Conservation (phyloP, 192 early-diverging fungal species). For the Mortierella antarctica region DNA sequence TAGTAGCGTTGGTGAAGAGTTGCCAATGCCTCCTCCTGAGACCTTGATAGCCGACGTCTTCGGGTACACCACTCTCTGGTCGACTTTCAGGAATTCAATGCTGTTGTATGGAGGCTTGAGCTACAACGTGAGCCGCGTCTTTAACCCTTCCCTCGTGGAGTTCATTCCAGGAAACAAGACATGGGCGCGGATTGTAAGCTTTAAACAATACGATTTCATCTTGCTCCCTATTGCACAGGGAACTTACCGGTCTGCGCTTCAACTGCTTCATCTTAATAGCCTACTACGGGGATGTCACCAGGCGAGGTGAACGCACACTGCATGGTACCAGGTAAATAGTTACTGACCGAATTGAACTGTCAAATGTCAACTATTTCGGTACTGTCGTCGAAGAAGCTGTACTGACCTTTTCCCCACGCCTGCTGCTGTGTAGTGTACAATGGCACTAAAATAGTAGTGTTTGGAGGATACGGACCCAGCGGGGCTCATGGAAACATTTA, state of each 20-base stretch:
- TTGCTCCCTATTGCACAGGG: too few species aligned
- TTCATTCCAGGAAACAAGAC: neutral
- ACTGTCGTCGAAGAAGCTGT: too few species aligned
- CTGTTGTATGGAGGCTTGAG: neutral
- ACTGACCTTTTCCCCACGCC: neutral
- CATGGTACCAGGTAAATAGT: neutral
- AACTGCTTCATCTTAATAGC: neutral
- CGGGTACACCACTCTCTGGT: neutral
- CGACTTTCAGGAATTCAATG: neutral
- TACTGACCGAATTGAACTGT: neutral
- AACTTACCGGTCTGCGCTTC: too few species aligned
- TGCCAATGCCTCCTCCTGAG: neutral
- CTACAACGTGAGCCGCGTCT: neutral
- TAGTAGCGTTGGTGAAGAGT: neutral
- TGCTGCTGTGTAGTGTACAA: neutral
- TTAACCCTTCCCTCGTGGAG: neutral
- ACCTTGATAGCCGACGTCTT: neutral
- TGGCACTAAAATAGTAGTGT: neutral
- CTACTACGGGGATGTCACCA: neutral
- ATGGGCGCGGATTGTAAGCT: too few species aligned
- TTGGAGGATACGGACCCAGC: neutral
- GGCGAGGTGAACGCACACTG: neutral
- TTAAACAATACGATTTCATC: too few species aligned
- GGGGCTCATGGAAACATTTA: neutral
- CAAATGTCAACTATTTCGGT: too few species aligned